Evolutionary conservation across 1,139 yeast species (phyloP).

Genomic region (Diutina siamensis): DNA sequence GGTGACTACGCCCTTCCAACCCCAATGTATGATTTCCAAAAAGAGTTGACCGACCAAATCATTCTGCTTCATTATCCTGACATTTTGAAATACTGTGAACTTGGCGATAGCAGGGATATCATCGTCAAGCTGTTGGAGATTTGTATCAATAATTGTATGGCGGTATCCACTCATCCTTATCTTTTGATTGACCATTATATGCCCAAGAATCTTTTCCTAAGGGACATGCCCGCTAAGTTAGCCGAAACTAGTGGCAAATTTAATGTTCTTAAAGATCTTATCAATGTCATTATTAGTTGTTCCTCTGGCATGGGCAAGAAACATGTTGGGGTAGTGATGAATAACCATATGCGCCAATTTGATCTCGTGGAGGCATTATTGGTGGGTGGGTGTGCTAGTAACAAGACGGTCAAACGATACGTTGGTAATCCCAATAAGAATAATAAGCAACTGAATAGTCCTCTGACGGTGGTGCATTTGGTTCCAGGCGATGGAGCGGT

Average conservation of each 20-base stretch:
- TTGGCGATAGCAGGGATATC: slow-evolving; percentile 43
- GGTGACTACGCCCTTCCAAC: slow-evolving; percentile 79
- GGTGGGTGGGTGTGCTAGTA: neutral
- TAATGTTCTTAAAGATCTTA: slow-evolving; percentile 49
- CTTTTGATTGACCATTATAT: slow-evolving; percentile 72
- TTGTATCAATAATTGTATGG: slow-evolving; percentile 61
- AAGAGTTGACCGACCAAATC: slow-evolving; percentile 85
- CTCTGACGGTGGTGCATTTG: slow-evolving; percentile 23
- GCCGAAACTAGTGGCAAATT: slow-evolving; percentile 86
- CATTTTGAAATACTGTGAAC: slow-evolving; percentile 76
- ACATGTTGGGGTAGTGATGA: slow-evolving; percentile 25
- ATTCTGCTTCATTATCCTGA: slow-evolving; percentile 87
- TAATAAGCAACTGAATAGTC: slow-evolving; percentile 7
- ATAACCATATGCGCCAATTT: slow-evolving; percentile 39
- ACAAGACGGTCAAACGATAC: slow-evolving; percentile 6
- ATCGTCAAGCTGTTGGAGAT: slow-evolving; percentile 60
- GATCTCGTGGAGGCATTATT: slow-evolving; percentile 27
- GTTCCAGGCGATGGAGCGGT: slow-evolving; percentile 33
- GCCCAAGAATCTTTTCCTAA: slow-evolving; percentile 69
- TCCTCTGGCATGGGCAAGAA: slow-evolving; percentile 11
- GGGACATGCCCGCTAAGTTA: slow-evolving; percentile 65
- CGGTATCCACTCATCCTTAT: slow-evolving; percentile 84
- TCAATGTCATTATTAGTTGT: slow-evolving; percentile 25
- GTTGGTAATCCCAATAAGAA: slow-evolving; percentile 8
- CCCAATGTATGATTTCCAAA: slow-evolving; percentile 81